phyloP scores from a whole-genome alignment of 148 eudicot species.

The Agrostemma githago region DNA sequence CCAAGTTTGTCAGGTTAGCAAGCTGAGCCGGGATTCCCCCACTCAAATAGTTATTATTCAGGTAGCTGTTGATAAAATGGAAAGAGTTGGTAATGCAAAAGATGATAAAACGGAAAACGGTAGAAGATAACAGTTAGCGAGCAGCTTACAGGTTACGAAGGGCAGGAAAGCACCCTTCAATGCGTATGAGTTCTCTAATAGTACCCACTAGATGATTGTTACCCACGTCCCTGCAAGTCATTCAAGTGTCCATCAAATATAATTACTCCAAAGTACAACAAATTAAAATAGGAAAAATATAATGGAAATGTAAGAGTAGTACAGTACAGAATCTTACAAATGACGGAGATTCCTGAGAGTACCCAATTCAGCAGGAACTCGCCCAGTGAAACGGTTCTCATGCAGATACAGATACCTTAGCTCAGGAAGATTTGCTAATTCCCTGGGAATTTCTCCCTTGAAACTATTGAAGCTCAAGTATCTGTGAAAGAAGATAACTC shows the following conservation, averaged over 20 bases:
- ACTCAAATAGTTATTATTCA: slow-evolving; percentile 84
- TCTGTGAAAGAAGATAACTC: slow-evolving; percentile 28
- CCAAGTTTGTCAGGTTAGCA: slow-evolving; percentile 82
- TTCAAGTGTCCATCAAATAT: slow-evolving; percentile 1
- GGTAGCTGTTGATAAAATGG: slow-evolving; percentile 42
- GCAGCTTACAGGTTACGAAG: slow-evolving; percentile 83
- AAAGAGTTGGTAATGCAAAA: background rate
- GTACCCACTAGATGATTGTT: slow-evolving; percentile 95
- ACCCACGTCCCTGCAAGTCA: slow-evolving; percentile 66
- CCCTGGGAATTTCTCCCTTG: slow-evolving; percentile 92
- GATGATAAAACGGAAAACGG: background rate
- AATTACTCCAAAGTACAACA: background rate
- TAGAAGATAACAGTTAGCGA: slow-evolving; percentile 14
- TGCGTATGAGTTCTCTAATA: slow-evolving; percentile 88
- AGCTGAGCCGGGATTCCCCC: slow-evolving; percentile 95
- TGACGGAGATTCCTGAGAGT: slow-evolving; percentile 71
- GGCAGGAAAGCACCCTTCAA: slow-evolving; percentile 92
- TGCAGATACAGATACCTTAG: slow-evolving; percentile 79
- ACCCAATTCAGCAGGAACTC: slow-evolving; percentile 93
- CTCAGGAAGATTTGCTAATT: slow-evolving; percentile 86
- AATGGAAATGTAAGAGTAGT: background rate
- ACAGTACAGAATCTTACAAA: slow-evolving; percentile 47
- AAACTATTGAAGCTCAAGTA: slow-evolving; percentile 92
- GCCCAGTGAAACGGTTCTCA: slow-evolving; percentile 82
- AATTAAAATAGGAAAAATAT: background rate